Evolutionary conservation across 257 asterid genomes (phyloP).

Genomic region (Asclepias syriaca): DNA sequence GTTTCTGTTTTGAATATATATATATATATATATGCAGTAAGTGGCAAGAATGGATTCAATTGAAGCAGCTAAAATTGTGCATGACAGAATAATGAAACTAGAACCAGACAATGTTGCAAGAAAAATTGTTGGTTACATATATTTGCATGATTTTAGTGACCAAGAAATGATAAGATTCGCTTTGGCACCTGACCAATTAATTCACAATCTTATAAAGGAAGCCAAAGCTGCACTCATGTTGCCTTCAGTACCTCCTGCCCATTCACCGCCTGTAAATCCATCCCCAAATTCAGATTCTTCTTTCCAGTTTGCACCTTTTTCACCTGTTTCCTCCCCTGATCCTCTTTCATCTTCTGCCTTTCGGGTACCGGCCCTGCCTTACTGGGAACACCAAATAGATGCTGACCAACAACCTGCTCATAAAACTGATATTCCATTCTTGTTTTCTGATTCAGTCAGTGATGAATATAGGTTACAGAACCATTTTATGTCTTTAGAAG

Average conservation of each 20-base stretch:
- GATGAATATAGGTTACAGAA: conserved; percentile 24
- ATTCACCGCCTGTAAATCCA: conserved; percentile 45
- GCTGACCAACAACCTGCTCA: conserved; percentile 28
- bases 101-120: conserved; percentile 64
- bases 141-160: conserved; percentile 47
- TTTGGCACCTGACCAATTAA: conserved; percentile 59
- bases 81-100: conserved; percentile 39
- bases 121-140: conserved; percentile 64
- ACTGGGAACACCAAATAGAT: conserved; percentile 35
- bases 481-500: conserved; percentile 32
- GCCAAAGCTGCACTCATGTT: conserved; percentile 36
- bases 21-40: not conserved
- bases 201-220: conserved; percentile 44
- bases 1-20: not conserved
- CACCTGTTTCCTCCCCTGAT: conserved; percentile 34
- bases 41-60: conserved; percentile 41
- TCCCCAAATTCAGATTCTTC: conserved; percentile 33
- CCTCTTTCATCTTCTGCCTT: conserved; percentile 29
- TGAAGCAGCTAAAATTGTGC: conserved; percentile 59
- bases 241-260: conserved; percentile 30
- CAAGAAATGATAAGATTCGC: conserved; percentile 88
- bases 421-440: conserved; percentile 22
- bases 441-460: conserved; percentile 29
- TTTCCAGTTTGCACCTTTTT: conserved; percentile 28
- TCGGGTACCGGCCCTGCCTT: conserved; percentile 26